Evolutionary conservation across 1,284 basidiomycete genomes (phyloP), one percentile per base, ranked within the genome.

Genomic region (Testicularia cyperi): DNA sequence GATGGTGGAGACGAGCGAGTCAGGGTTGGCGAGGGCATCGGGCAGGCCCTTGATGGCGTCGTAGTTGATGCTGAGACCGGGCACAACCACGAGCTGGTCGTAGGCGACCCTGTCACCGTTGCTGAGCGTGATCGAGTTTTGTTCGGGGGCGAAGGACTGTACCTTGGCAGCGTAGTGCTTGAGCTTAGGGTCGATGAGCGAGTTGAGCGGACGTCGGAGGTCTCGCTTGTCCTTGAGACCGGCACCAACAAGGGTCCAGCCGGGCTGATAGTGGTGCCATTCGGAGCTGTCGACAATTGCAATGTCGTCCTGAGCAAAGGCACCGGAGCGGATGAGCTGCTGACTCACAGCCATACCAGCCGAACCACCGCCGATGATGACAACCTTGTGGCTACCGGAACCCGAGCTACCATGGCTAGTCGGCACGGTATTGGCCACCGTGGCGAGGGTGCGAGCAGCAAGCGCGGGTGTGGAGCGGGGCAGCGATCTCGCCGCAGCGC

Each of bases 161-260:
- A 92, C 90, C 44, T 86, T 83, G 65, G 89, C 84, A 28, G 83
- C 77, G 65, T 92, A 85, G 70, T 87, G 86, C 9, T 82, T 80
- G 54, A 95, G 83, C 67, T 90, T 83, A 8, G 80, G 42, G 44
- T 65, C 49, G 24, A 70, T 38, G 7, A 70, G 58, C 26, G 57
- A 60, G n/a, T 42, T 33, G 18, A 95, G 81, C 5, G 84, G 84
- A 22, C 83, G 82, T 44, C 86, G 83, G 64, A 88, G 87, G 60
- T 88, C 86, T 38, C 82, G 77, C 69, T 86, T 84, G 51, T 74
- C 48, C 31, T 78, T 78, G 18, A 97, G 81, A 26, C 94, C 94
- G 21, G 88, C 82, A 20, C 91, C 92, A 29, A 92, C 92, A 19
- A 96, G 83, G 2, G 92, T 95, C 92, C 89, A 90, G 57, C 71